Percentiles rank a stretch among this genome's conserved stretches.
phyloP scores from a whole-genome alignment of 306 rosid genomes.

The Spatholobus suberectus region DNA sequence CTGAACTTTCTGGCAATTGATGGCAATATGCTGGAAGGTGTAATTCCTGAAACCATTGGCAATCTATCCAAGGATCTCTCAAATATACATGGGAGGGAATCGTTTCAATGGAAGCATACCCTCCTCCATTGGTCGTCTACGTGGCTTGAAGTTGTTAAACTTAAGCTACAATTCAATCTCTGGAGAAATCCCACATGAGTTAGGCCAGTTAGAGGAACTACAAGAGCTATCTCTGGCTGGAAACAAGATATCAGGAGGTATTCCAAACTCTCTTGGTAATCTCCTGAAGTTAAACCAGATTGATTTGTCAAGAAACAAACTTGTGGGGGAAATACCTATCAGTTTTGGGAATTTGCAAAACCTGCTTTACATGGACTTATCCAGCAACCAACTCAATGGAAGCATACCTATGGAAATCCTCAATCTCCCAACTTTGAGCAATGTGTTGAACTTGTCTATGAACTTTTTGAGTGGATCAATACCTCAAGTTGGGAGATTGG shows the following conservation, averaged over 20 bases:
- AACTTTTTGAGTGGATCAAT: conserved; percentile 69
- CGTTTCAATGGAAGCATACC: conserved; percentile 69
- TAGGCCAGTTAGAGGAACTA: conserved; percentile 59
- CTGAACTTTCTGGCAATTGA: conserved; percentile 60
- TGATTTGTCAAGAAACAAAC: conserved; percentile 66
- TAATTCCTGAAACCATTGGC: conserved; percentile 71
- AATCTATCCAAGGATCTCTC: conserved; percentile 67
- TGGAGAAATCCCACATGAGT: conserved; percentile 70
- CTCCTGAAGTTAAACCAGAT: conserved; percentile 55
- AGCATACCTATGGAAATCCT: conserved; percentile 63
- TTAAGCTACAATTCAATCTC: conserved; percentile 60
- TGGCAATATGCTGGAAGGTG: conserved; percentile 65
- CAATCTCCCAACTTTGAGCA: conserved; percentile 60
- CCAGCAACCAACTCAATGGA: conserved; percentile 69
- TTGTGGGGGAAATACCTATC: conserved; percentile 56
- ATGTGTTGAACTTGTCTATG: conserved; percentile 59
- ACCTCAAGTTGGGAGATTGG: conserved; percentile 56
- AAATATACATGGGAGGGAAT: conserved; percentile 72
- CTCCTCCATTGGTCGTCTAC: conserved; percentile 59
- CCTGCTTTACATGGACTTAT: conserved; percentile 66
- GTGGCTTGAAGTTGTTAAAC: conserved; percentile 61
- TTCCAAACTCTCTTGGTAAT: conserved; percentile 68
- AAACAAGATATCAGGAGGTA: conserved; percentile 56
- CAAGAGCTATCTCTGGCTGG: conserved; percentile 54
- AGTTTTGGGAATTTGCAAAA: conserved; percentile 59